Conservation (phyloP, 305 asterid genomes). For the Caryopteris hybrid region DNA sequence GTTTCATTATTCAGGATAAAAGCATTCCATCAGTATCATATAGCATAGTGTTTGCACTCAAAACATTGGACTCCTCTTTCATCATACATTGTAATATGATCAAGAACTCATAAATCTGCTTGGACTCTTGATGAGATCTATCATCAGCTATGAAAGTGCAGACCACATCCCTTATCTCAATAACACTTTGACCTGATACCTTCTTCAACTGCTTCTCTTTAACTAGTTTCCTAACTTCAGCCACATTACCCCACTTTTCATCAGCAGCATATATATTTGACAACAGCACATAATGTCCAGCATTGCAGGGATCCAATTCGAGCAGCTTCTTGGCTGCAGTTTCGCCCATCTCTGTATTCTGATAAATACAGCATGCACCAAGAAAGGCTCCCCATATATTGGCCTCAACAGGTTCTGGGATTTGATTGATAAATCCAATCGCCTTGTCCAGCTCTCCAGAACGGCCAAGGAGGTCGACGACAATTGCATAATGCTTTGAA, state of each 20-base stretch:
- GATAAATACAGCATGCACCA: conserved; percentile 55
- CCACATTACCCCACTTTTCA: conserved; percentile 63
- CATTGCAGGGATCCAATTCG: conserved; percentile 31
- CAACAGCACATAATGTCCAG: conserved; percentile 54
- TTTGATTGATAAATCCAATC: conserved; percentile 38
- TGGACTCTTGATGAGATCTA: conserved; percentile 23
- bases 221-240: conserved; percentile 42
- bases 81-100: conserved; percentile 19
- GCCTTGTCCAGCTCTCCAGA: conserved; percentile 60
- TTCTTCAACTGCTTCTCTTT: conserved; percentile 43
- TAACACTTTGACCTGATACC: conserved; percentile 35
- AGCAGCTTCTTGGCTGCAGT: conserved; percentile 48
- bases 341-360: conserved; percentile 52
- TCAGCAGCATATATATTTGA: conserved; percentile 61
- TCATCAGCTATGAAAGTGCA: conserved; percentile 34
- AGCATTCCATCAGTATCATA: neutral
- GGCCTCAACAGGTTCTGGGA: conserved; percentile 39
- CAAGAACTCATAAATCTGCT: conserved; percentile 25
- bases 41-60: neutral
- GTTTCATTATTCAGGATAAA: neutral
- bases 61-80: conserved; percentile 23
- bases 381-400: conserved; percentile 74
- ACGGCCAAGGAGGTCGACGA: conserved; percentile 71
- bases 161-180: conserved; percentile 32
- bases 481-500: conserved; percentile 52